Base-by-base conservation (phyloP, 2,329 filamentous ascomycete genomes). In the Aspergillus fijiensis region DNA sequence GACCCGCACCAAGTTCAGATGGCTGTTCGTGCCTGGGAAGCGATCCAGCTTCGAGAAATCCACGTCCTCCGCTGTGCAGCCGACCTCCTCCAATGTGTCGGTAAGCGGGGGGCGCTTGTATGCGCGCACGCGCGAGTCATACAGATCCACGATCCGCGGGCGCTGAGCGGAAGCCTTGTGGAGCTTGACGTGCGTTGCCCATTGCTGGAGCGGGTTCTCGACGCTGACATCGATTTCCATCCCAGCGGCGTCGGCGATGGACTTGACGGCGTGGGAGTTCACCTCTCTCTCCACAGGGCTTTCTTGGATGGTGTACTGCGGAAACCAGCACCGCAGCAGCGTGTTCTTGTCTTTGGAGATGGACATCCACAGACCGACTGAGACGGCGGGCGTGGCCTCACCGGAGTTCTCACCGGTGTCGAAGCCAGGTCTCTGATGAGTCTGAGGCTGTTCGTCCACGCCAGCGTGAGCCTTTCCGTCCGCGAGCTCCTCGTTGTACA, bases 401-500 rank as follows among this genome's bases (percentile, higher is more conserved):
- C 64, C 47, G 9, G 61, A 56, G 2, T 59, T 39, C 29, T 62
- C 67, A 25, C 67, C 63, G 35, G 69, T 70, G 50, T 67, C 63
- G 60, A 70, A 70, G 21, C 72, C 69, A 25, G 68, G 60, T 14
- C 51, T 23, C 19, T 62, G 54, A 14, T 33, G 54, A 6, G 55
- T 23, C 19, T 42, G 53, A 9, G 55, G 25, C 10, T 59, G 35
- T 5, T 62, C 39, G 9, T 66, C 62, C 4, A 58, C 54, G 6
- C 55, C 51, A 19, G 19, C 60, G 57, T 71, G 65, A 5, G 69
- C 58, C 58, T 71, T 74, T 0, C 76, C 81, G 63, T 82, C 76
- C 12, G 89, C 89, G n/a, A 96, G 82, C 72, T 99, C 95, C 64
- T 96, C 91, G 65, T 98, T 99, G 60, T 89, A 89, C 0, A 89